These are phyloP conservation scores for Simplicillium aogashimaense DNA, from an alignment of 2,329 filamentous ascomycete genomes.

Conservation along the genomic window DNA sequence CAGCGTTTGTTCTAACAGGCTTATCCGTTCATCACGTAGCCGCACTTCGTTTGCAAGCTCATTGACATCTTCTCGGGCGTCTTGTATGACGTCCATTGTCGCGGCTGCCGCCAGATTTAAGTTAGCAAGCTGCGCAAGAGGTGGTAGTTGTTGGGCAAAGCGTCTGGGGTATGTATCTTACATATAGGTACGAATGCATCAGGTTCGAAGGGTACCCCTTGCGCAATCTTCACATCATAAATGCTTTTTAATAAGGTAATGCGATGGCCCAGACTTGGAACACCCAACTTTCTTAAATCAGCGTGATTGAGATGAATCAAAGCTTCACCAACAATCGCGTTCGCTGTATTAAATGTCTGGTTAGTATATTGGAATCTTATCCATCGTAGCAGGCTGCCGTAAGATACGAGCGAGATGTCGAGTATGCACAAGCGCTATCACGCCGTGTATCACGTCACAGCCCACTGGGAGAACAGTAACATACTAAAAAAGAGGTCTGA, in stretches of 20 bases:
- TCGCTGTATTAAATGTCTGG: conserved; percentile 47
- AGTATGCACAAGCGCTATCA: no score
- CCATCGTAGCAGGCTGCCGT: conserved; percentile 10
- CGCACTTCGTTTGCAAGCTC: conserved; percentile 83
- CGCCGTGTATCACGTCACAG: no score
- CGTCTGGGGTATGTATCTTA: conserved; percentile 41
- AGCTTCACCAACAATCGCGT: conserved; percentile 88
- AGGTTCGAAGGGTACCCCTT: conserved; percentile 81
- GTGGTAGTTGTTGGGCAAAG: conserved; percentile 1
- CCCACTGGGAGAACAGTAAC: conserved; percentile 19
- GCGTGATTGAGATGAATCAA: conserved; percentile 82
- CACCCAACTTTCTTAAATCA: conserved; percentile 90
- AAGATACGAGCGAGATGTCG: no score
- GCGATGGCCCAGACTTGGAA: conserved; percentile 85
- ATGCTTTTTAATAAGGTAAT: conserved; percentile 92
- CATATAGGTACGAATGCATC: conserved; percentile 91
- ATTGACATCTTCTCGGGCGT: conserved; percentile 87
- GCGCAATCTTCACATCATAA: conserved; percentile 91
- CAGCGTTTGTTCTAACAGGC: conserved; percentile 72
- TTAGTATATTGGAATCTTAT: conserved; percentile 4
- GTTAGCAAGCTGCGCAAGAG: no score
- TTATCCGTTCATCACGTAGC: conserved; percentile 83
- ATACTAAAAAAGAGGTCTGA: conserved; percentile 73
- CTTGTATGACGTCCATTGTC: conserved; percentile 73
- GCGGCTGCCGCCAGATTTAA: conserved; percentile 20